Evolutionary conservation across 345 rosid species (phyloP), one percentile per base, ranked within the genome.

Genomic region (rapeseed (Brassica napus)): DNA sequence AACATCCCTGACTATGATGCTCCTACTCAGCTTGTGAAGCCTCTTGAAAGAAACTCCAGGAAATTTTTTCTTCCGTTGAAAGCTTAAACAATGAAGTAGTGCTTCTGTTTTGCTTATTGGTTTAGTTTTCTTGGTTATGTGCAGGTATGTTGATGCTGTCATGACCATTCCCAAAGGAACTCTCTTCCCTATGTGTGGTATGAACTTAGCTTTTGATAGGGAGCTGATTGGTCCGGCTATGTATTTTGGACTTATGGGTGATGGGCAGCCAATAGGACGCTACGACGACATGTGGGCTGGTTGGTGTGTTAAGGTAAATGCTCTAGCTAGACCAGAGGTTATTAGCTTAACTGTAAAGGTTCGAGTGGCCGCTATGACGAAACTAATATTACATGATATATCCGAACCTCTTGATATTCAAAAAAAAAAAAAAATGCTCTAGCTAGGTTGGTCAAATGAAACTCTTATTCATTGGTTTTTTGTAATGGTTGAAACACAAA

Each of bases 1-100:
- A 90, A 92, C 88, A 92, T 92, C 71, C 97, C 97, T 21, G 95
- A 92, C 78, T 92, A 92, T 84, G 97, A 90, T 84, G 97, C 97
- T 57, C 97, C 95, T 6, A 92, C 97, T 47, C 97, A 92, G 79
- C 95, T 90, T 75, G 97, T 92, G 79, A 92, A 92, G 81, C 97
- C 97, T 60, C 95, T 68, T n/a, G 97, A 92, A 87, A 87, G 88
- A 81, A 92, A 92, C 82, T 83, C 87, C 14, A 87, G 97, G 97
- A 87, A 82, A 28, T 42, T 42, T 42, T 9, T 3, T 42, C 49
- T 10, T 42, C 49, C 49, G 3, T 2, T 42, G 49, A 42, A 42
- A 42, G 21, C 58, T 44, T 44, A 26, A 59, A 15, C 11, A 11
- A 59, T 55, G 72, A 54, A 65, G 8, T n/a, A 63, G 15, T 69